These are phyloP conservation scores for Erysiphe pulchra DNA, from an alignment of 2,329 filamentous ascomycete genomes.

Conservation along the genomic window DNA sequence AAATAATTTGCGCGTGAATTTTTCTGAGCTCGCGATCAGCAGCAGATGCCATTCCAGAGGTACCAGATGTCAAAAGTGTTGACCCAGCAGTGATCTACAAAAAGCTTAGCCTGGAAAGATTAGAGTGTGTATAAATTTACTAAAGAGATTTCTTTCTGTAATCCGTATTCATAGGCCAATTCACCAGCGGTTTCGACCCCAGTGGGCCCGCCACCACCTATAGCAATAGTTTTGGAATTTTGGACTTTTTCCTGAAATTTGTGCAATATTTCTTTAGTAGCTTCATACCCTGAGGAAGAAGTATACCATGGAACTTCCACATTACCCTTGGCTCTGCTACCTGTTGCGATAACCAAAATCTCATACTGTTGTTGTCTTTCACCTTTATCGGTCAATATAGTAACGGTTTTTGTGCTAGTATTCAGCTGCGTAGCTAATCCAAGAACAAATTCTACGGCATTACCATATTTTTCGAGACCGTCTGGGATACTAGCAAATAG, in stretches of 20 bases:
- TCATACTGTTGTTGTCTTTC: slow-evolving; percentile 15
- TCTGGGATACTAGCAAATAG: slow-evolving; percentile 17
- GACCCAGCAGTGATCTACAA: slow-evolving; percentile 6
- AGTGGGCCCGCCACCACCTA: slow-evolving; percentile 14
- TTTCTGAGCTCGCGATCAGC: slow-evolving; percentile 24
- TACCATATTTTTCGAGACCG: slow-evolving; percentile 22
- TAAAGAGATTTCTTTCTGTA: slow-evolving; percentile 10
- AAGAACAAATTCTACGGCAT: slow-evolving; percentile 20
- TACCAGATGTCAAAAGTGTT: slow-evolving; percentile 5
- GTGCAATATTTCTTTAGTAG: slow-evolving; percentile 8
- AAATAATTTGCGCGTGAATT: slow-evolving; percentile 24
- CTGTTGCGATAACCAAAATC: slow-evolving; percentile 21
- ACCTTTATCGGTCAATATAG: slow-evolving; percentile 5
- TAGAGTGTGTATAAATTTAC: slow-evolving; percentile 1
- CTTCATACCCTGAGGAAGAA: slow-evolving; percentile 3
- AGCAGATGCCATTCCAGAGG: slow-evolving; percentile 6
- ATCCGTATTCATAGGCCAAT: slow-evolving; percentile 10
- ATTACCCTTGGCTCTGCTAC: slow-evolving; percentile 14
- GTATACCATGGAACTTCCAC: slow-evolving; percentile 23
- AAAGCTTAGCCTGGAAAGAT: not conserved
- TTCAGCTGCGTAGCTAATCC: slow-evolving; percentile 15
- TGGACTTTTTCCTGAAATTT: slow-evolving; percentile 7
- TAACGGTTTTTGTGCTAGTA: slow-evolving; percentile 12
- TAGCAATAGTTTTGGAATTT: slow-evolving; percentile 10
- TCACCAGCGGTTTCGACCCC: slow-evolving; percentile 13